These are phyloP conservation scores for Rhynchosporium secalis DNA, from an alignment of 2,329 filamentous ascomycete species.

Conservation along the genomic window DNA sequence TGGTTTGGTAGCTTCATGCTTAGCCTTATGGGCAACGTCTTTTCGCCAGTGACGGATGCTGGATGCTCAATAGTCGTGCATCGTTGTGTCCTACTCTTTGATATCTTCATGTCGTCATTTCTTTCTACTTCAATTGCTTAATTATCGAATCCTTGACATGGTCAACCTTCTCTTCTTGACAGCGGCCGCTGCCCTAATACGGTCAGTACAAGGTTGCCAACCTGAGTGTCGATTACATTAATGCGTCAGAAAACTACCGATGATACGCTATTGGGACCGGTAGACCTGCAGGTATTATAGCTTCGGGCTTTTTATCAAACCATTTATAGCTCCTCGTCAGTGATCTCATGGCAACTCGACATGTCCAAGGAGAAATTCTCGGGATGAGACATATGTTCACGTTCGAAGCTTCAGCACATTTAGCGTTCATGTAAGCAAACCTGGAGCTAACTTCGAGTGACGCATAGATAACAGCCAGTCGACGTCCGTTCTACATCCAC, in stretches of 20 bases:
- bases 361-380: not conserved
- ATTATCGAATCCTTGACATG: not conserved
- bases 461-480: not conserved
- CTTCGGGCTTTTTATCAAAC: not conserved
- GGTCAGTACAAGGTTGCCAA: not conserved
- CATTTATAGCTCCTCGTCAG: not conserved
- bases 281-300: not conserved
- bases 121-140: too few species aligned
- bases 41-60: too few species aligned
- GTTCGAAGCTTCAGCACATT: not conserved
- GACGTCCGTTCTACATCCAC: not conserved
- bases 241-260: not conserved
- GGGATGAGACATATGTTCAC: constrained; percentile 1
- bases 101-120: too few species aligned
- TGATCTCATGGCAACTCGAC: not conserved
- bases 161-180: not conserved
- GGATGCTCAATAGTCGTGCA: too few species aligned
- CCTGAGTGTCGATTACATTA: not conserved
- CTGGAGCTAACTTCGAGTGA: too few species aligned
- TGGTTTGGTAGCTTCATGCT: too few species aligned
- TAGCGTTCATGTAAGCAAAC: not conserved
- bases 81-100: too few species aligned
- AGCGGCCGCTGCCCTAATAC: not conserved
- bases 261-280: not conserved
- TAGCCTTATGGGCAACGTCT: too few species aligned